Base-by-base conservation (phyloP, 176 grass and related monocot genomes). In the Musa acuminata region DNA sequence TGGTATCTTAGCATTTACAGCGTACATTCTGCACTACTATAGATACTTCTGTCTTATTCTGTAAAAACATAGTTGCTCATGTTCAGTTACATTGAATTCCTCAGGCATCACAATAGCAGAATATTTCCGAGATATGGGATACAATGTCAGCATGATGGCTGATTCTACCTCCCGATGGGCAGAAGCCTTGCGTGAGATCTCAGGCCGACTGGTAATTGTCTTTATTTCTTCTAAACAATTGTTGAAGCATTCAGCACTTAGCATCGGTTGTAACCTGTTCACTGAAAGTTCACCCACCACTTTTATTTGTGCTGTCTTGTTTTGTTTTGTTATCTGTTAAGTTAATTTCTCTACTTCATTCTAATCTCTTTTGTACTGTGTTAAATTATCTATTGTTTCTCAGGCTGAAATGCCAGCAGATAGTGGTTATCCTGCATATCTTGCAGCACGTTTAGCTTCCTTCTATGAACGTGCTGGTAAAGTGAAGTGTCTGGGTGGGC, bases 331-430 rank as follows among this genome's bases (percentile, higher is more conserved):
- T 1, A 60, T 60, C 72, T 48, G 35, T 23, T 59, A 19, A 35
- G 21, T 12, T 10, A 0, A 8, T 4, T 25, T 74, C 35, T 43
- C 23, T 58, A 19, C 53, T 29, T 59, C 3, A 65, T 24, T 64
- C 1, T 75, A 43, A 43, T 43, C 35, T 43, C 35, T 43, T 43
- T 43, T 43, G 35, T 6, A 43, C 35, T 6, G 3, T 43, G 35
- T 43, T 43, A 5, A 77, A 29, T 24, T 49, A 73, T 52, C 13
- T 70, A 4, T 49, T 69, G 2, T 69, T 68, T 71, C 62, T 48
- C 83, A 98, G 95, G 95, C 95, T 91, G 95, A 99, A 82, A 99
- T 99, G 95, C 95, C 95, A 81, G 95, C 95, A 12, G 95, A 99
- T 60, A 99, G 95, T 94, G 95, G 95, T 75, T 99, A 99, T 78